Evolutionary conservation across 2,329 filamentous ascomycete species (phyloP).

Genomic region (Xylariaceae sp.): DNA sequence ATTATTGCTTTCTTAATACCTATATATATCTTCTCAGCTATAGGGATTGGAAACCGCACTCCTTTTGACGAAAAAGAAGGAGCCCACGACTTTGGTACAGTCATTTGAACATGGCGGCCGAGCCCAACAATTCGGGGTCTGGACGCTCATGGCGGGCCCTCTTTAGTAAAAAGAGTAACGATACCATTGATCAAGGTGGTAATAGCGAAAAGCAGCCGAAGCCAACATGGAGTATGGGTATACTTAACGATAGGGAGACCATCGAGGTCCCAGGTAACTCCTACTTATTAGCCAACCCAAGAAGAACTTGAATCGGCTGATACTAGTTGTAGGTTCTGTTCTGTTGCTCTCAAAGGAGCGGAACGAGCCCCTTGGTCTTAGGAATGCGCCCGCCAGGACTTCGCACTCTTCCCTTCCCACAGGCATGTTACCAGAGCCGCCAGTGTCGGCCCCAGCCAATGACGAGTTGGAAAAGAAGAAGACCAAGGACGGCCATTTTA

Average conservation of each 20-base stretch:
- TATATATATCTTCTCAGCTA: background rate
- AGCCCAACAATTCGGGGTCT: constrained; percentile 15
- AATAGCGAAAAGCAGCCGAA: constrained; percentile 22
- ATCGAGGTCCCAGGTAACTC: constrained; percentile 83
- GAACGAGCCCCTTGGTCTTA: constrained; percentile 65
- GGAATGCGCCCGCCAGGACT: constrained; percentile 61
- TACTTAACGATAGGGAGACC: constrained; percentile 79
- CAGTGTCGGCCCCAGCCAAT: constrained; percentile 32
- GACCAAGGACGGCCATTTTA: constrained; percentile 81
- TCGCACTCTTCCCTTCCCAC: constrained; percentile 63
- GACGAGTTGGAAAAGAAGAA: constrained; percentile 66
- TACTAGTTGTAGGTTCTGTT: constrained; percentile 57
- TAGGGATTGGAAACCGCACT: background rate
- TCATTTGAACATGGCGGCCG: constrained; percentile 26
- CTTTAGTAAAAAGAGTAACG: constrained; percentile 25
- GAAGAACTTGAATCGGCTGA: constrained; percentile 9
- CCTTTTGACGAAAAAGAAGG: background rate
- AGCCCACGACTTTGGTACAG: background rate
- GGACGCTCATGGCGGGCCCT: constrained; percentile 29
- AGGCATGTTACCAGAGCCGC: constrained; percentile 48
- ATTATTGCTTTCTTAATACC: background rate
- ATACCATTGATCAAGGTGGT: constrained; percentile 11
- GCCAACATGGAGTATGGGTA: constrained; percentile 69
- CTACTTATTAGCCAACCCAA: background rate
- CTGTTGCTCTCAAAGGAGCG: constrained; percentile 60